These are phyloP conservation scores for Camellia oleifera DNA, from an alignment of 179 eudicot genomes.

Conservation along the genomic window DNA sequence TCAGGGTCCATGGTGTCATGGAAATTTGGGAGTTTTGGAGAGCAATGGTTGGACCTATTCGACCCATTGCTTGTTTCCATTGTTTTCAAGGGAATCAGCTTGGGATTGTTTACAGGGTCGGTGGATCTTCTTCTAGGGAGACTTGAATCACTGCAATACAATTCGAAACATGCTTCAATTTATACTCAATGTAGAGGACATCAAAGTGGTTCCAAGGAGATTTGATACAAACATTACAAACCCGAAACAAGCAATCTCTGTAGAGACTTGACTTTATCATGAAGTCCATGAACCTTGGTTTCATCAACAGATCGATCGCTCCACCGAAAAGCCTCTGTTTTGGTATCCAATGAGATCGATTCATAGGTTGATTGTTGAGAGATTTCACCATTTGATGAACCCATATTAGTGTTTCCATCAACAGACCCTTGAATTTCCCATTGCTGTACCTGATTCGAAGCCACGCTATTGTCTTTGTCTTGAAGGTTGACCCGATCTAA, in stretches of 20 bases:
- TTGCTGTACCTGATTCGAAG: too few species aligned
- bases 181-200: slow-evolving; percentile 48
- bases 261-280: too few species aligned
- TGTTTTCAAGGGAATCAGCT: slow-evolving; percentile 44
- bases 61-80: slow-evolving; percentile 71
- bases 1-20: slow-evolving; percentile 73
- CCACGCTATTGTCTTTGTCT: too few species aligned
- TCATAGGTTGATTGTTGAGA: too few species aligned
- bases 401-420: too few species aligned
- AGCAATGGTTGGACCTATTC: slow-evolving; percentile 97
- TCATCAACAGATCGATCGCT: too few species aligned
- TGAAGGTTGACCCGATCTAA: too few species aligned
- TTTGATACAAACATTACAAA: slow-evolving; percentile 72
- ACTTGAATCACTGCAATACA: slow-evolving; percentile 87
- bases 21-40: slow-evolving; percentile 64
- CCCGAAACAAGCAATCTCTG: slow-evolving; percentile 25
- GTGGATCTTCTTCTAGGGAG: slow-evolving; percentile 96
- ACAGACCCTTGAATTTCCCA: too few species aligned
- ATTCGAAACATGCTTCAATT: slow-evolving; percentile 66
- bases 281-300: too few species aligned
- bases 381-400: too few species aligned
- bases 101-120: slow-evolving; percentile 70
- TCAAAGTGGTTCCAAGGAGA: slow-evolving; percentile 46
- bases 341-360: too few species aligned
- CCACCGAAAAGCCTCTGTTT: too few species aligned